Evolutionary conservation across 306 rosid species (phyloP).

Genomic region (Betula pendula): DNA sequence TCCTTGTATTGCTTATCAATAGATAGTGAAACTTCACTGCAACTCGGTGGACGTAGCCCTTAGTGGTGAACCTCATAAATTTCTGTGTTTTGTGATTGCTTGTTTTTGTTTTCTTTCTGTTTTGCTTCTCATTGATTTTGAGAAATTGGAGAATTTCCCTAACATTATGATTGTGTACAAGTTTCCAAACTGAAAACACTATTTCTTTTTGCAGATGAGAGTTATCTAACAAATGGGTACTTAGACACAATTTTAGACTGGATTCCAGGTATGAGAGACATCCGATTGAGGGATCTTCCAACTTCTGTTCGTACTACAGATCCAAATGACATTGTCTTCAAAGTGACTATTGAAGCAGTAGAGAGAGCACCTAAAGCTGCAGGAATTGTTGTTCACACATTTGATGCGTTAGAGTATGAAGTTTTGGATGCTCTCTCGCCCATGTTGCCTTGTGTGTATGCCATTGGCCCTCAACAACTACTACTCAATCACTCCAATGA

Average conservation of each 20-base stretch:
- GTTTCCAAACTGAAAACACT: neutral
- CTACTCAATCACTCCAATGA: neutral
- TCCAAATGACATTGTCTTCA: neutral
- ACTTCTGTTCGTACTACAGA: neutral
- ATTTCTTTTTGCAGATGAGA: slow-evolving; percentile 17
- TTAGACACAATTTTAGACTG: too few relatives aligned
- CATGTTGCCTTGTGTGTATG: neutral
- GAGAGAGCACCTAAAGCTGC: neutral
- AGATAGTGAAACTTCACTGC: too few relatives aligned
- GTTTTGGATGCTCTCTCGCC: slow-evolving; percentile 14
- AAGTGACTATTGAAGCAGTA: neutral
- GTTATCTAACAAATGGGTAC: too few relatives aligned
- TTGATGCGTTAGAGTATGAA: slow-evolving; percentile 10
- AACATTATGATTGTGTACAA: neutral
- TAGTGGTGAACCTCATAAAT: too few relatives aligned
- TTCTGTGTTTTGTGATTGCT: too few relatives aligned
- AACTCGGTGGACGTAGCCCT: too few relatives aligned
- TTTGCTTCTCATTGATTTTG: too few relatives aligned
- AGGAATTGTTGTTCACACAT: slow-evolving; percentile 14
- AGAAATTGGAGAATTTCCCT: neutral
- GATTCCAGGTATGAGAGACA: too few relatives aligned
- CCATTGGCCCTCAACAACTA: slow-evolving; percentile 18
- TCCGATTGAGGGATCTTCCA: slow-evolving; percentile 21
- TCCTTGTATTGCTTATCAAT: too few relatives aligned
- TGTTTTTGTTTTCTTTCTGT: too few relatives aligned